Evolutionary conservation across 495 filamentous ascomycete species (phyloP), one percentile per base, ranked within the genome.

Genomic region (Aspergillus ostianus): DNA sequence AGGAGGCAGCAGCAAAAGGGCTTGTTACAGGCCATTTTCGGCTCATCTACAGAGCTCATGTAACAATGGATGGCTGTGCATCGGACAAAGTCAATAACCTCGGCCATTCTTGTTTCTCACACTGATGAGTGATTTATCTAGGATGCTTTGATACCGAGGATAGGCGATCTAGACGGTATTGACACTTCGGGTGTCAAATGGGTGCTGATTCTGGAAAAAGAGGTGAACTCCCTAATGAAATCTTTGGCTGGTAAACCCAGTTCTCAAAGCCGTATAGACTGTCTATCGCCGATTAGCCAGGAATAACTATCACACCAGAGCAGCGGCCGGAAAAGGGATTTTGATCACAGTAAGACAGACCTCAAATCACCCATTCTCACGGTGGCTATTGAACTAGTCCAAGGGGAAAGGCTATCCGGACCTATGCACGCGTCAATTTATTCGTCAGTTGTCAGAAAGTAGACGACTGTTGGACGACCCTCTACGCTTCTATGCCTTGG

Each of bases 341-440:
- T 73, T 94, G 4, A 70, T 95, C 53, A 92, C 90, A 1, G 90
- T 87, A 73, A 63, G 79, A 41, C 13, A 30, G 30, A 4, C 36
- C 27, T 21, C 20, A 15, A 2, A n/a, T 30, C 21, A 21, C 7
- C 55, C 56, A 10, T 59, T 13, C 27, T 47, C 13, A 18, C 19
- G 15, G 8, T 18, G 17, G 8, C 17, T 46, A 51, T 8, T 23
- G 0, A 26, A 66, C 13, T 19, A 17, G 27, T n/a, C 30, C 47
- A 58, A 91, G 91, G 90, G 85, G 0, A 98, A 97, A 78, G 94
- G 94, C 0, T 98, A 95, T 70, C 93, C 94, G 0, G 94, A 98
- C 66, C 78, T 97, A 23, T 80, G 82, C 6, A 96, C 93, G 0
- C 75, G 95, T 32, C 80, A 82, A 47, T 92, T 97, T 64, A 44